These are phyloP conservation scores for Sanghuangporus sanghuang DNA, from an alignment of 1,284 basidiomycete species.

Conservation along the genomic window DNA sequence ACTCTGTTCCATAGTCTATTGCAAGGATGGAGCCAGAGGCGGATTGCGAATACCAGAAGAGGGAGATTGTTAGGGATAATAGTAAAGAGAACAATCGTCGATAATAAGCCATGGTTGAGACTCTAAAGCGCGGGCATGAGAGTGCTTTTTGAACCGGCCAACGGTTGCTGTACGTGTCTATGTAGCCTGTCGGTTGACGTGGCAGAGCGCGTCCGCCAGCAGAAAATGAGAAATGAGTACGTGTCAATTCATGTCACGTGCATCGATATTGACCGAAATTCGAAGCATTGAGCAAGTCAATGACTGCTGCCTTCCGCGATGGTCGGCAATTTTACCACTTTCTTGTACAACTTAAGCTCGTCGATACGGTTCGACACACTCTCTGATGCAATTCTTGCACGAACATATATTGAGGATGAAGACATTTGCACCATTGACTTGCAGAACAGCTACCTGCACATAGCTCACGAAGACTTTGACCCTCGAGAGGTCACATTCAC, in stretches of 20 bases:
- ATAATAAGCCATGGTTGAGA: constrained; percentile 4
- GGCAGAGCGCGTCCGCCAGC: not conserved
- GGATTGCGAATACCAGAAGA: constrained; percentile 9
- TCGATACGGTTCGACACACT: not conserved
- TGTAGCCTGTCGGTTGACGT: not conserved
- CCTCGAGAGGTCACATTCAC: not conserved
- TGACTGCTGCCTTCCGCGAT: not conserved
- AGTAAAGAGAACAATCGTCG: constrained; percentile 6
- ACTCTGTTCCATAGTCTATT: constrained; percentile 95
- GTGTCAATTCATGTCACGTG: not conserved
- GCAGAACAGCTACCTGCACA: not conserved
- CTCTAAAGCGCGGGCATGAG: not conserved
- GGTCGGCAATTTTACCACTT: not conserved
- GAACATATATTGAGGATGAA: not conserved
- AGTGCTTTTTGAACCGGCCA: not conserved
- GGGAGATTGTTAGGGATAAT: constrained; percentile 3
- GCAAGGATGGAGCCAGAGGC: constrained; percentile 58
- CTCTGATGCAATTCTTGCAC: not conserved
- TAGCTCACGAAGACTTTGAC: not conserved
- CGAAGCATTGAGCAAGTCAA: too few relatives aligned
- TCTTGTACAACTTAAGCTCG: not conserved
- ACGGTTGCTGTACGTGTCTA: not conserved
- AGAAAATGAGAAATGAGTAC: not conserved
- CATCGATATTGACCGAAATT: not conserved
- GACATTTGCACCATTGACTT: not conserved